Conservation (phyloP, 2,329 filamentous ascomycete genomes). For the Ceratocystiopsis sp. region DNA sequence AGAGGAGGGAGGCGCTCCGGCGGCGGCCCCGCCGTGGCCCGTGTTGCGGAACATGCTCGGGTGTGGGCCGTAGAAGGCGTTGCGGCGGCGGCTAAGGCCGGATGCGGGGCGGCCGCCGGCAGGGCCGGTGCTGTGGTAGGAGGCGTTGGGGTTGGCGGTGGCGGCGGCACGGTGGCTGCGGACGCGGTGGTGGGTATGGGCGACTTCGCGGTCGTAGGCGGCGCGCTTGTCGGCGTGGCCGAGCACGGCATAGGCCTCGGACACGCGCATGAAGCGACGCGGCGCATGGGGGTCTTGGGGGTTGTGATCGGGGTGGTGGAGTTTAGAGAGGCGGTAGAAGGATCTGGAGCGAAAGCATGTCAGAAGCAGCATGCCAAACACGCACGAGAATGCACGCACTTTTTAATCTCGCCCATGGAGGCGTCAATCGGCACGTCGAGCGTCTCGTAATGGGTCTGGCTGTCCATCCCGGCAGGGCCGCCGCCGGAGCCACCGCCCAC, state of each 20-base stretch:
- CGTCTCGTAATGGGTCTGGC: slow-evolving; percentile 62
- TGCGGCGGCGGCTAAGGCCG: slow-evolving; percentile 60
- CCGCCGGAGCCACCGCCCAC: slow-evolving; percentile 15
- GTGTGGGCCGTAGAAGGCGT: slow-evolving; percentile 68
- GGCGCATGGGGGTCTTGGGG: slow-evolving; percentile 54
- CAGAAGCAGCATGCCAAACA: background rate
- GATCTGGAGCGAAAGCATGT: slow-evolving; percentile 23
- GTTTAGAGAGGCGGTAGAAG: slow-evolving; percentile 85
- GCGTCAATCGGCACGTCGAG: slow-evolving; percentile 57
- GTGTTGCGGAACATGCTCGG: slow-evolving; percentile 65
- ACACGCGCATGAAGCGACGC: slow-evolving; percentile 64
- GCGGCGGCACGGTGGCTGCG: too few relatives aligned
- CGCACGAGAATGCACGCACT: slow-evolving; percentile 25
- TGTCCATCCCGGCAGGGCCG: background rate
- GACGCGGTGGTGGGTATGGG: slow-evolving; percentile 18
- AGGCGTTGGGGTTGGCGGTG: slow-evolving; percentile 20
- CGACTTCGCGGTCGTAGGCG: slow-evolving; percentile 60
- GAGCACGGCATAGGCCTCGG: slow-evolving; percentile 68
- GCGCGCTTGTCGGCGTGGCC: slow-evolving; percentile 56
- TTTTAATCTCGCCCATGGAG: slow-evolving; percentile 66
- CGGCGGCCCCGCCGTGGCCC: slow-evolving; percentile 9
- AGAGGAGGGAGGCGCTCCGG: too few relatives aligned
- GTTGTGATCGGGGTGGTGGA: slow-evolving; percentile 86
- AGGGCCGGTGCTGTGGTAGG: slow-evolving; percentile 40
- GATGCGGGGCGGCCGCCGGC: slow-evolving; percentile 63